phyloP scores from a whole-genome alignment of 805 yeast species.

The Cyberlindnera lachancei region DNA sequence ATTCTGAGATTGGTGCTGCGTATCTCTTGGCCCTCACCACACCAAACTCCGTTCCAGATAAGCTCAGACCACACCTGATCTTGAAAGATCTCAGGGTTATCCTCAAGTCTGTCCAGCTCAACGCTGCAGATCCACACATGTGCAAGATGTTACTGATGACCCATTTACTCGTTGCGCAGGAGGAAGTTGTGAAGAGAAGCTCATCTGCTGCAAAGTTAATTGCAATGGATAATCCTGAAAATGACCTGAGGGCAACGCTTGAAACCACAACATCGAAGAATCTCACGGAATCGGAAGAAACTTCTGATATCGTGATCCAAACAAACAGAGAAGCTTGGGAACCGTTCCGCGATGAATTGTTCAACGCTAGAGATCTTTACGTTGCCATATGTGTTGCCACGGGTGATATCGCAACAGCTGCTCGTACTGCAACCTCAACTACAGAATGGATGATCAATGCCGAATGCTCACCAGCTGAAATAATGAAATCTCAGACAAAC shows the following conservation, averaged over 20 bases:
- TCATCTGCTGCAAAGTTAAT: slow-evolving; percentile 26
- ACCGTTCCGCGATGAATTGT: slow-evolving; percentile 69
- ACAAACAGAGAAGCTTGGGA: slow-evolving; percentile 52
- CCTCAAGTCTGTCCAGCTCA: slow-evolving; percentile 56
- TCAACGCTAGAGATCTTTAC: slow-evolving; percentile 68
- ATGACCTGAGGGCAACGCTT: not conserved
- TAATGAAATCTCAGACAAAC: slow-evolving; percentile 59
- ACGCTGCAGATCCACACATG: slow-evolving; percentile 36
- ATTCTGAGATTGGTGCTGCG: slow-evolving; percentile 55
- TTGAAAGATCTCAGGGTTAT: slow-evolving; percentile 67
- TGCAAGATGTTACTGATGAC: slow-evolving; percentile 54
- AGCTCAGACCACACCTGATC: slow-evolving; percentile 46
- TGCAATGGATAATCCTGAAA: slow-evolving; percentile 19
- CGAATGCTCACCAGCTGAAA: slow-evolving; percentile 56
- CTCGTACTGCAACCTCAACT: slow-evolving; percentile 52
- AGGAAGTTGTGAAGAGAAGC: slow-evolving; percentile 44
- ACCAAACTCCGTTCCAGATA: slow-evolving; percentile 26
- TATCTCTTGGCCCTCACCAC: slow-evolving; percentile 48
- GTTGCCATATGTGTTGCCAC: slow-evolving; percentile 63
- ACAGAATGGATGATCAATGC: slow-evolving; percentile 71
- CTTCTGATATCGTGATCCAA: slow-evolving; percentile 19
- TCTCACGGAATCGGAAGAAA: not conserved
- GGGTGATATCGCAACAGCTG: slow-evolving; percentile 59
- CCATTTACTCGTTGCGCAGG: slow-evolving; percentile 59
- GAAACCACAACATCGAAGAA: slow-evolving; percentile 6